These are phyloP conservation scores for Cenococcum geophilum DNA, from an alignment of 495 filamentous ascomycete species.

Conservation along the genomic window DNA sequence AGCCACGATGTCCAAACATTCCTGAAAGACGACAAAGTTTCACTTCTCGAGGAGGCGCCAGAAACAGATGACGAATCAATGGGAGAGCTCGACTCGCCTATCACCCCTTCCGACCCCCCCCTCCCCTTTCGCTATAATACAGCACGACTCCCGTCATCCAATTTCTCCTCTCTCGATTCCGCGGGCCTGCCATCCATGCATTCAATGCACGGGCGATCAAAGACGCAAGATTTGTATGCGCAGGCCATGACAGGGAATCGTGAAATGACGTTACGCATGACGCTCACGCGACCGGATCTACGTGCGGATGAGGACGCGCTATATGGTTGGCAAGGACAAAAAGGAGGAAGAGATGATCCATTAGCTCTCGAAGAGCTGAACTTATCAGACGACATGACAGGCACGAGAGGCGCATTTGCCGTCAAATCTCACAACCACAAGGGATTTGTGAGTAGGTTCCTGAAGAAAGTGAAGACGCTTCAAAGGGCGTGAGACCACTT, in stretches of 20 bases:
- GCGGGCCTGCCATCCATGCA: conserved; percentile 16
- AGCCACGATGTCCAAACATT: conserved; percentile 32
- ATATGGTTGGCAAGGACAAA: conserved; percentile 46
- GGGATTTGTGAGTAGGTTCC: conserved; percentile 23
- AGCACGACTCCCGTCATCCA: conserved; percentile 21
- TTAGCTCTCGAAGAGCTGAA: conserved; percentile 50
- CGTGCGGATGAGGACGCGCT: conserved; percentile 59
- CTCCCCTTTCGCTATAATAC: conserved; percentile 23
- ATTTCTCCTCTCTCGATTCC: conserved; percentile 43
- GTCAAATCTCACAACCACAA: conserved; percentile 32
- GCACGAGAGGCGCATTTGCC: conserved; percentile 37
- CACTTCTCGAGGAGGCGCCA: conserved; percentile 30
- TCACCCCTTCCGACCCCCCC: conserved; percentile 22
- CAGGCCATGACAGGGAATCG: conserved; percentile 45
- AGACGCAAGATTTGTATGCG: conserved; percentile 14
- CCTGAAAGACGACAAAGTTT: conserved; percentile 30
- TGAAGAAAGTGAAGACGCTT: conserved; percentile 20
- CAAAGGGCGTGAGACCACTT: not conserved
- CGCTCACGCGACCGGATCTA: conserved; percentile 81
- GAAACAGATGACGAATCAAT: conserved; percentile 17
- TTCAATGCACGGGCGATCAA: conserved; percentile 33
- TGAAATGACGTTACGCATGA: conserved; percentile 95
- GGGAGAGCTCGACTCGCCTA: conserved; percentile 25
- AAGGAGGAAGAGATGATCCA: conserved; percentile 43
- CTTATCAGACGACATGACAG: conserved; percentile 41